Conservation (phyloP, 805 yeast genomes). For the Ogataea saltuana region DNA sequence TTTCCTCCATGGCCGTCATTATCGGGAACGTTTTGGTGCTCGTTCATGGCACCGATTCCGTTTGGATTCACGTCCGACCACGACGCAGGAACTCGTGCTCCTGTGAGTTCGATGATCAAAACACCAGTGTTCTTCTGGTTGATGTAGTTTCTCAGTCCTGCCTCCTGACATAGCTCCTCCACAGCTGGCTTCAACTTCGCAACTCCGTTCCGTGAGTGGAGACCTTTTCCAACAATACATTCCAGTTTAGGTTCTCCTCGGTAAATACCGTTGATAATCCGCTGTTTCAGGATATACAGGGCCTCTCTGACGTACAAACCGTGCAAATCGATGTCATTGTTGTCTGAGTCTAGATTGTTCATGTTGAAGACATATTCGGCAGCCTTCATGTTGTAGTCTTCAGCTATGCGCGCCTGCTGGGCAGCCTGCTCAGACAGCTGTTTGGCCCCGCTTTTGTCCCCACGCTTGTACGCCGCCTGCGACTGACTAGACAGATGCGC, state of each 20-base stretch:
- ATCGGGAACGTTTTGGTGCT: conserved; percentile 28
- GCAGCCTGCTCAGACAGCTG: conserved; percentile 71
- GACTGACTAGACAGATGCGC: conserved; percentile 62
- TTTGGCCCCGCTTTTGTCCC: conserved; percentile 74
- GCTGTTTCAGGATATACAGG: conserved; percentile 65
- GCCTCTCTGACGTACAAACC: conserved; percentile 93
- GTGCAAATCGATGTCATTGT: conserved; percentile 89
- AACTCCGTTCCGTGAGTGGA: conserved; percentile 77
- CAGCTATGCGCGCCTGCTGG: conserved; percentile 58
- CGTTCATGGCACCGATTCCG: conserved; percentile 37
- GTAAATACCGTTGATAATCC: conserved; percentile 66
- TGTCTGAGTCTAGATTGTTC: conserved; percentile 83
- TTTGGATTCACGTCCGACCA: conserved; percentile 34
- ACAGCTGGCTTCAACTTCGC: conserved; percentile 91
- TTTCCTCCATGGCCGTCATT: conserved; percentile 16
- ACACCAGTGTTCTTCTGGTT: conserved; percentile 82
- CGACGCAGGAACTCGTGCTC: conserved; percentile 44
- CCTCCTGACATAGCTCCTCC: conserved; percentile 70
- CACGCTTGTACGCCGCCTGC: conserved; percentile 72
- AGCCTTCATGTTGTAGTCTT: conserved; percentile 71
- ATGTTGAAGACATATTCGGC: conserved; percentile 87
- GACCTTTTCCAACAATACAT: conserved; percentile 92
- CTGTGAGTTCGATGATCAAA: conserved; percentile 62
- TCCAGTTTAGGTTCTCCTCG: conserved; percentile 61
- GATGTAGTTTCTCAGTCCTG: conserved; percentile 57